phyloP scores from a whole-genome alignment of 169 alveolate genomes.

The Plasmodium adleri region DNA sequence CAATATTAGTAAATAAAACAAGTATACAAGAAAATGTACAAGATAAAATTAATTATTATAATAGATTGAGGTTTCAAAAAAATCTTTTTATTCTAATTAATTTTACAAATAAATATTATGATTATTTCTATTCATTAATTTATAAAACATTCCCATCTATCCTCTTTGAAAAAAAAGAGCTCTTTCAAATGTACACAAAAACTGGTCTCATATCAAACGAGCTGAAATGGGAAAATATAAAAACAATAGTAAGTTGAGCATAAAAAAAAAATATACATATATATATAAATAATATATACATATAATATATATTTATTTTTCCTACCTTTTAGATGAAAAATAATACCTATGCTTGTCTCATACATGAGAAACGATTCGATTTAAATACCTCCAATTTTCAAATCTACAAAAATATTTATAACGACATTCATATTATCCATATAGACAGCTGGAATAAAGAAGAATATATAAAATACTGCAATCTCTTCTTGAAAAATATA shows the following conservation, averaged over 20 bases:
- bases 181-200: constrained; percentile 65
- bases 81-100: constrained; percentile 54
- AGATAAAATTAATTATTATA: constrained; percentile 59
- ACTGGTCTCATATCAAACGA: constrained; percentile 61
- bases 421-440: constrained; percentile 42
- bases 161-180: constrained; percentile 59
- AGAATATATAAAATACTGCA: constrained; percentile 47
- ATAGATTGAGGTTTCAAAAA: constrained; percentile 51
- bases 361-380: constrained; percentile 69
- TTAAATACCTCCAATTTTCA: constrained; percentile 22
- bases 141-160: constrained; percentile 49
- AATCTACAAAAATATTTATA: constrained; percentile 62
- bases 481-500: constrained; percentile 40
- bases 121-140: constrained; percentile 67
- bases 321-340: constrained; percentile 29
- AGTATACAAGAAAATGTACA: constrained; percentile 19
- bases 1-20: constrained; percentile 47
- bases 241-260: constrained; percentile 10
- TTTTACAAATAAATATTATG: constrained; percentile 54
- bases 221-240: constrained; percentile 64
- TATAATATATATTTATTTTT: background rate
- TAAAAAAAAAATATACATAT: background rate
- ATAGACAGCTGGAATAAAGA: constrained; percentile 69
- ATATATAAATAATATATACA: background rate
- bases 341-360: constrained; percentile 66